Conservation (phyloP, 2,329 filamentous ascomycete genomes). For the Xylaria sp. region DNA sequence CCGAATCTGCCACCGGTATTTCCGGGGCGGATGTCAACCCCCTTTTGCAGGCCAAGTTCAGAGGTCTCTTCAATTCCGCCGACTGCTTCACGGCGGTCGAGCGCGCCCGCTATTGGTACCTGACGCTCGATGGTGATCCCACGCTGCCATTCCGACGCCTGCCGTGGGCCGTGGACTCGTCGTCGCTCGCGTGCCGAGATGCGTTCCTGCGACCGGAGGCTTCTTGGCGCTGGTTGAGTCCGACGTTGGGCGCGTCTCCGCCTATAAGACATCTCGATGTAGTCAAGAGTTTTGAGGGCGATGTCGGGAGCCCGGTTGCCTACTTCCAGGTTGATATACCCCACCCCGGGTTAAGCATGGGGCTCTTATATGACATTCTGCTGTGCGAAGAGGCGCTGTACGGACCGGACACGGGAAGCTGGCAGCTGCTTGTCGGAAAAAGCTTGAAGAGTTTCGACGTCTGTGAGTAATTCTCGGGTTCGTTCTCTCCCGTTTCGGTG, state of each 20-base stretch:
- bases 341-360: slow-evolving; percentile 19
- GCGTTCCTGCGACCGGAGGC: slow-evolving; percentile 33
- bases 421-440: slow-evolving; percentile 21
- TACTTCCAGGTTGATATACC: slow-evolving; percentile 27
- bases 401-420: slow-evolving; percentile 9
- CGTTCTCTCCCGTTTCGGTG: neutral
- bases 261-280: slow-evolving; percentile 11
- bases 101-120: slow-evolving; percentile 20
- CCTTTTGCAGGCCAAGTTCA: slow-evolving; percentile 28
- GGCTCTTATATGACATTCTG: slow-evolving; percentile 18
- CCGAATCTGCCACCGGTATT: neutral
- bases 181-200: neutral
- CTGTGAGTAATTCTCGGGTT: neutral
- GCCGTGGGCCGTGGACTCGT: slow-evolving; percentile 28
- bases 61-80: slow-evolving; percentile 30
- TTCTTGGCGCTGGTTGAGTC: slow-evolving; percentile 34
- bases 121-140: slow-evolving; percentile 35
- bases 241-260: slow-evolving; percentile 14
- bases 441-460: slow-evolving; percentile 25
- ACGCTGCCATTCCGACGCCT: slow-evolving; percentile 35
- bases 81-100: slow-evolving; percentile 34
- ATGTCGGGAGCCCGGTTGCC: neutral
- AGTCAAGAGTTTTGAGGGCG: slow-evolving; percentile 21
- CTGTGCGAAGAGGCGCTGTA: slow-evolving; percentile 29
- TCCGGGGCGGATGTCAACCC: slow-evolving; percentile 18